These are phyloP conservation scores for Globisporangium camurandrum DNA, from an alignment of 352 stramenopile species.

Conservation along the genomic window DNA sequence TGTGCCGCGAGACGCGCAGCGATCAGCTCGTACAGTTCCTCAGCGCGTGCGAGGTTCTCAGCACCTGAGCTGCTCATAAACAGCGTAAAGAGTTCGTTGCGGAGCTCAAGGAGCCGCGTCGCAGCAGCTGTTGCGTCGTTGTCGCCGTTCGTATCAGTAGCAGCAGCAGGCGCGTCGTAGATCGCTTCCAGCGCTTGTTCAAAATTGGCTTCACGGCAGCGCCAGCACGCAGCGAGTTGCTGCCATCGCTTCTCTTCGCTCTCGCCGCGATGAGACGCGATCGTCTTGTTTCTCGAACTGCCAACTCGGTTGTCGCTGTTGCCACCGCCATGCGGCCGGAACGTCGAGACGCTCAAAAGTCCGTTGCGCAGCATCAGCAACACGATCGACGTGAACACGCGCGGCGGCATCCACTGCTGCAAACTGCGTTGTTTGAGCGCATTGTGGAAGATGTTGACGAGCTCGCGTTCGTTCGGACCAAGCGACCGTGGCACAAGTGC, in stretches of 20 bases:
- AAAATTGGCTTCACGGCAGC: constrained; percentile 37
- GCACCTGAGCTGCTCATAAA: constrained; percentile 4
- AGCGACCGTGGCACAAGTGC: constrained; percentile 37
- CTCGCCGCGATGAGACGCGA: no score
- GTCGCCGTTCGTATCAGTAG: background rate
- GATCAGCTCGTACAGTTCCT: constrained; percentile 7
- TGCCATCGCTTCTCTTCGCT: constrained; percentile 40
- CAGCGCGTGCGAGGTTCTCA: constrained; percentile 6
- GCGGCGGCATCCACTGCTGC: constrained; percentile 42
- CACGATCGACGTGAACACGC: constrained; percentile 57
- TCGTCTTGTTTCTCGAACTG: no score
- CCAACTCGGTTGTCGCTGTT: constrained; percentile 3
- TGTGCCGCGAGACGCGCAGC: background rate
- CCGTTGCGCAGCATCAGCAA: constrained; percentile 52
- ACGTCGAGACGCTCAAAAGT: constrained; percentile 48
- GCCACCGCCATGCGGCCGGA: constrained; percentile 17
- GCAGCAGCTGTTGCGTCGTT: background rate
- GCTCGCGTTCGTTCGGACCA: constrained; percentile 36
- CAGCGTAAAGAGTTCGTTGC: constrained; percentile 13
- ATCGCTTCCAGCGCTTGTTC: constrained; percentile 42
- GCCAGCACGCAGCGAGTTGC: constrained; percentile 46
- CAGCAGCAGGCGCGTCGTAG: constrained; percentile 13
- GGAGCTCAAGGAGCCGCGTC: constrained; percentile 7
- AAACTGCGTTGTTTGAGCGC: constrained; percentile 48
- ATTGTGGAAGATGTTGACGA: constrained; percentile 64